Evolutionary conservation across 176 grass and related monocot genomes (phyloP).

Genomic region (Saccharum spontaneum): DNA sequence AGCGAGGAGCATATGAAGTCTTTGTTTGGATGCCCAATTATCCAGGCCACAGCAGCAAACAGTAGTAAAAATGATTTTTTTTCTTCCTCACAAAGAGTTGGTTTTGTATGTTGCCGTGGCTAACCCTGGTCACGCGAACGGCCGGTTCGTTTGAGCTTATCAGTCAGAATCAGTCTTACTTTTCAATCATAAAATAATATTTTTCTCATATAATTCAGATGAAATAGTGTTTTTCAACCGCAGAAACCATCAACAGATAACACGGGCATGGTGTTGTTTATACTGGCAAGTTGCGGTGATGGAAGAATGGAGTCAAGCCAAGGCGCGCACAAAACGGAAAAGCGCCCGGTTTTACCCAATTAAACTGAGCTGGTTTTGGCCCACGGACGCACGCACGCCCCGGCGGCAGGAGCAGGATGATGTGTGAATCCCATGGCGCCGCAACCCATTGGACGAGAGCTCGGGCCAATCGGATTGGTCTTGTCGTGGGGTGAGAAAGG

Average conservation of each 20-base stretch:
- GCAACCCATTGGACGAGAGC: not conserved
- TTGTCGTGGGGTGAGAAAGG: too few species aligned
- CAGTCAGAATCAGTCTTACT: too few species aligned
- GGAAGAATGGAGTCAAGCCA: not conserved
- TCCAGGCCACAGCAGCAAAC: slow-evolving; percentile 42
- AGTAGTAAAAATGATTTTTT: not conserved
- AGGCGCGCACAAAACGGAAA: not conserved
- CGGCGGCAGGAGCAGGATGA: too few species aligned
- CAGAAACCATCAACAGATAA: too few species aligned
- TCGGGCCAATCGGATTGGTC: not conserved
- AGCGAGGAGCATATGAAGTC: not conserved
- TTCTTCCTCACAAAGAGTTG: not conserved
- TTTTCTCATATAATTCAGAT: too few species aligned
- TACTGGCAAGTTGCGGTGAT: not conserved
- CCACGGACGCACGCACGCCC: not conserved
- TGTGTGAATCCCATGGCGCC: slow-evolving; percentile 15
- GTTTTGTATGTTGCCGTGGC: not conserved
- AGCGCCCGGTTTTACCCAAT: not conserved
- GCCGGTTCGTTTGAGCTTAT: too few species aligned
- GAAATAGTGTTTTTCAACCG: too few species aligned
- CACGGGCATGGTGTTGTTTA: not conserved
- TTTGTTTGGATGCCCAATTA: slow-evolving; percentile 36
- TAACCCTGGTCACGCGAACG: too few species aligned
- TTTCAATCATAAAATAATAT: too few species aligned
- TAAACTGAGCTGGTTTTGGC: not conserved